A percentile compares a stretch with the other conserved stretches of the same genome.
Conservation (phyloP, 2,329 filamentous ascomycete genomes). For the Aspergillus neotritici region DNA sequence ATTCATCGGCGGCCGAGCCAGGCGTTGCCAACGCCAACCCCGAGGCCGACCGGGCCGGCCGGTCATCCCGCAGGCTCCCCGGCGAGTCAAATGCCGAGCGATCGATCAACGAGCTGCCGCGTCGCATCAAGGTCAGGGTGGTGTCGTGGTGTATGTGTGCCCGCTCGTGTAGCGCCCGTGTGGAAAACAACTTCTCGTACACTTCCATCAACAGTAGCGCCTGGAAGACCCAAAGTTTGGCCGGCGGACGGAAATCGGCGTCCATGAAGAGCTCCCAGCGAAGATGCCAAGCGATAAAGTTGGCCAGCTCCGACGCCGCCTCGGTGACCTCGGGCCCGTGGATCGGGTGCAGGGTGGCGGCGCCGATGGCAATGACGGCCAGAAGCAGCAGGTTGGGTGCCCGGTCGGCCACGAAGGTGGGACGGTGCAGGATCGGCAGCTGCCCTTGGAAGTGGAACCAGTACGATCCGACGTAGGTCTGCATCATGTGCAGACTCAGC, state of each 20-base stretch:
- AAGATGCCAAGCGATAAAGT: constrained; percentile 88
- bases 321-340: constrained; percentile 69
- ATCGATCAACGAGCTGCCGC: constrained; percentile 84
- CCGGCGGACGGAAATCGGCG: constrained; percentile 79
- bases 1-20: constrained; percentile 69
- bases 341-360: constrained; percentile 77
- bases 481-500: constrained; percentile 89
- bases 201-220: constrained; percentile 80
- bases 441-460: constrained; percentile 95
- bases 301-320: constrained; percentile 74
- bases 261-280: constrained; percentile 96
- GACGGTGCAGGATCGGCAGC: constrained; percentile 87
- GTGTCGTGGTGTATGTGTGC: constrained; percentile 97
- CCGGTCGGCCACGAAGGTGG: constrained; percentile 83
- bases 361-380: constrained; percentile 87
- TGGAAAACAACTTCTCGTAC: constrained; percentile 98
- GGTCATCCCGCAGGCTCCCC: constrained; percentile 63
- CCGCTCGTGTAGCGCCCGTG: constrained; percentile 81
- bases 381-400: constrained; percentile 80
- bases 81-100: constrained; percentile 79
- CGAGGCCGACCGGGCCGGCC: constrained; percentile 35
- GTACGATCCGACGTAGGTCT: constrained; percentile 86
- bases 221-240: constrained; percentile 95
- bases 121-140: constrained; percentile 88
- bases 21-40: constrained; percentile 43